Evolutionary conservation across 495 filamentous ascomycete species (phyloP).

Genomic region (Beverwykella pulmonaria): DNA sequence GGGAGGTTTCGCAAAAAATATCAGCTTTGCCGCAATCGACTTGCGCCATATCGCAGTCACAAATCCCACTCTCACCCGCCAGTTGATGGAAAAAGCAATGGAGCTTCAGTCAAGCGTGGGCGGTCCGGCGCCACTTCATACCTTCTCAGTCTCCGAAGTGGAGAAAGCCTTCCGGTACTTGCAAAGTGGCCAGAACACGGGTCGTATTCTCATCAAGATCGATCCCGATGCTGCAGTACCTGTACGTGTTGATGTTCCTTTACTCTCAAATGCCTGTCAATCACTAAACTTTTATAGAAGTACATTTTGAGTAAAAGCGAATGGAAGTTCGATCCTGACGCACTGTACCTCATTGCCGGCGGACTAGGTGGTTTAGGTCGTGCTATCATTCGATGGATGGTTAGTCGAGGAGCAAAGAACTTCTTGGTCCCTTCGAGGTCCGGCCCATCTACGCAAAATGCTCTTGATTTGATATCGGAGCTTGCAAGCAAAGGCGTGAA

Average conservation of each 20-base stretch:
- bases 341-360: slow-evolving; percentile 31
- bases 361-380: slow-evolving; percentile 32
- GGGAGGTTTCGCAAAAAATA: background rate
- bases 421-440: slow-evolving; percentile 29
- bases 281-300: background rate
- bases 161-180: slow-evolving; percentile 1
- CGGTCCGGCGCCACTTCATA: background rate
- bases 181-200: background rate
- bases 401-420: slow-evolving; percentile 25
- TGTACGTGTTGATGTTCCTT: background rate
- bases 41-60: background rate
- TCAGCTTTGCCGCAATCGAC: background rate
- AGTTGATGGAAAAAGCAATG: background rate
- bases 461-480: background rate
- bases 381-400: slow-evolving; percentile 30
- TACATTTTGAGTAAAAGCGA: background rate
- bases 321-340: slow-evolving; percentile 12
- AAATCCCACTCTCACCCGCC: background rate
- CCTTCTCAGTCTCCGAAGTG: background rate
- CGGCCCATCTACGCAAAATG: background rate
- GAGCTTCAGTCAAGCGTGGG: background rate
- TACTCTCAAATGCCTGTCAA: background rate
- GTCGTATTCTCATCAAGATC: background rate
- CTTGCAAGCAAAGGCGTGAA: background rate
- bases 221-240: background rate